Conservation (phyloP, 1,284 basidiomycete genomes). For the Leccinum pachyderme region DNA sequence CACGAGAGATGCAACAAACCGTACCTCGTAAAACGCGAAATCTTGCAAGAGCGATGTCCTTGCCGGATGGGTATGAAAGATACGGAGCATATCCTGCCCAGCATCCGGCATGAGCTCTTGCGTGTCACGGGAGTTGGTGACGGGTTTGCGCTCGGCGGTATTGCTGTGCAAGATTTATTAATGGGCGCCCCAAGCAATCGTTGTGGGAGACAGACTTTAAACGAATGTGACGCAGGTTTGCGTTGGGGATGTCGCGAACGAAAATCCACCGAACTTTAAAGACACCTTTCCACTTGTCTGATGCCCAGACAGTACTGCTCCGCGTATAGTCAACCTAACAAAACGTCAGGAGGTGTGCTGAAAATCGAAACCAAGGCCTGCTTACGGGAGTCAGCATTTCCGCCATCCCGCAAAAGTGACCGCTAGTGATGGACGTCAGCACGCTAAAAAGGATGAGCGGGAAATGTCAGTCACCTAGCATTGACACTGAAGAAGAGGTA, state of each 20-base stretch:
- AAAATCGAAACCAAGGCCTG: constrained; percentile 3
- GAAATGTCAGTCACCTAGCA: constrained; percentile 53
- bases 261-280: constrained; percentile 96
- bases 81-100: constrained; percentile 91
- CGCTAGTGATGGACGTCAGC: constrained; percentile 44
- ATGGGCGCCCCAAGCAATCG: constrained; percentile 7
- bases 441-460: neutral
- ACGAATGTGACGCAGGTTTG: constrained; percentile 80
- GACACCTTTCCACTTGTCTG: constrained; percentile 98
- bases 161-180: constrained; percentile 57
- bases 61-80: constrained; percentile 89
- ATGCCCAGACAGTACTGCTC: constrained; percentile 93
- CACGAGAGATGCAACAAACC: constrained; percentile 26
- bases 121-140: constrained; percentile 90
- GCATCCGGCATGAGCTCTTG: constrained; percentile 92
- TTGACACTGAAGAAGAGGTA: constrained; percentile 98
- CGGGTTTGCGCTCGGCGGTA: constrained; percentile 94
- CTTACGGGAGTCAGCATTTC: constrained; percentile 88
- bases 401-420: constrained; percentile 96
- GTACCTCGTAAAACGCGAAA: constrained; percentile 90
- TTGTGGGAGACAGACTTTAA: constrained; percentile 57
- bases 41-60: constrained; percentile 91
- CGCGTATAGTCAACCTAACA: constrained; percentile 75
- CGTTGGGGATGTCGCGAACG: constrained; percentile 90
- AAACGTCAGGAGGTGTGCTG: constrained; percentile 1